A percentile compares a stretch with the other conserved stretches of the same genome.
Evolutionary conservation across 768 basidiomycete genomes (phyloP).

Genomic region (Mycena latifolia): DNA sequence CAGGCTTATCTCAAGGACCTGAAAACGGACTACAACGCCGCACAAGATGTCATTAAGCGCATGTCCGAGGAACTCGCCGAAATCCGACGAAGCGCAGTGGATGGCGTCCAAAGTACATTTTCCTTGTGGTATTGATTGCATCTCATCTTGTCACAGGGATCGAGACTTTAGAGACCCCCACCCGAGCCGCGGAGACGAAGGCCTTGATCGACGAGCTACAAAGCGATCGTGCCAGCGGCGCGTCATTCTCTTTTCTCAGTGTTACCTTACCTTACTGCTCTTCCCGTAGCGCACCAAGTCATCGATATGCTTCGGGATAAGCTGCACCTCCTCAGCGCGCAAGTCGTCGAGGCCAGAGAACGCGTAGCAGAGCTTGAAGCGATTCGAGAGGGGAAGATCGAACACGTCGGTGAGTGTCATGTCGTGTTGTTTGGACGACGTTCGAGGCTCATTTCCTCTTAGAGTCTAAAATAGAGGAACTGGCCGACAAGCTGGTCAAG

Average conservation of each 20-base stretch:
- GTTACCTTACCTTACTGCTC: conserved; percentile 7
- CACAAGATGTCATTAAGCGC: conserved; percentile 40
- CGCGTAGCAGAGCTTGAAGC: conserved; percentile 54
- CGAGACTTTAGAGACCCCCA: conserved; percentile 42
- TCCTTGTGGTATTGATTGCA: neutral
- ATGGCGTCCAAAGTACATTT: conserved; percentile 43
- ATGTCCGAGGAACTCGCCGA: conserved; percentile 41
- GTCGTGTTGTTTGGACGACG: neutral
- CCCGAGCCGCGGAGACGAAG: conserved; percentile 43
- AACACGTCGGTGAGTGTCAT: conserved; percentile 34
- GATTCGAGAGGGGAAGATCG: conserved; percentile 31
- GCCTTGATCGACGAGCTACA: conserved; percentile 48
- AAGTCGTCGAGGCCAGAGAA: conserved; percentile 56
- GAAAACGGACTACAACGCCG: conserved; percentile 39
- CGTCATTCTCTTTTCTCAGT: conserved; percentile 17
- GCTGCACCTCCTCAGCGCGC: conserved; percentile 54
- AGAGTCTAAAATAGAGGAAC: conserved; percentile 35
- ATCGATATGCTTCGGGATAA: conserved; percentile 62
- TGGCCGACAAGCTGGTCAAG: conserved; percentile 32
- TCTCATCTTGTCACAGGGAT: conserved; percentile 36
- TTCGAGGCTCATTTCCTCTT: neutral
- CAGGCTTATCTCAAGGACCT: conserved; percentile 45
- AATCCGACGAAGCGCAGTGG: conserved; percentile 38
- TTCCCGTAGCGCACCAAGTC: conserved; percentile 58
- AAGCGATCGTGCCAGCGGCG: conserved; percentile 51